Evolutionary conservation across 2,329 filamentous ascomycete species (phyloP).

Genomic region (Aspergillus ruber): DNA sequence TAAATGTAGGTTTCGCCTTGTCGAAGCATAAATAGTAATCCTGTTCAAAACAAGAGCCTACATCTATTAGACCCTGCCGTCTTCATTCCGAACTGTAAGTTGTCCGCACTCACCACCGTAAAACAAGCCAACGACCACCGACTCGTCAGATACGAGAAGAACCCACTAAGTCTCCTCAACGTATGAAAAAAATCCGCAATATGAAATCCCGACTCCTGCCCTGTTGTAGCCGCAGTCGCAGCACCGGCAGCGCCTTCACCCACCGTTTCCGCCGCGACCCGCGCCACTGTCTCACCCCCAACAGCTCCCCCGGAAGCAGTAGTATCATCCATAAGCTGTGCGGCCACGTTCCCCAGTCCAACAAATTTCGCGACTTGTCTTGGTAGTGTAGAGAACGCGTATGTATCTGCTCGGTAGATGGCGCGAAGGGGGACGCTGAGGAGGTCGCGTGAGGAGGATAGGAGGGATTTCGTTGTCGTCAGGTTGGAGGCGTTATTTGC

Average conservation of each 20-base stretch:
- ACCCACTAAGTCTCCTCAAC: slow-evolving; percentile 67
- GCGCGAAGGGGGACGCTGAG: slow-evolving; percentile 32
- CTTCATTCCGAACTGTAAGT: neutral
- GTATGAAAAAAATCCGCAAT: slow-evolving; percentile 44
- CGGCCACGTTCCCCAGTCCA: slow-evolving; percentile 21
- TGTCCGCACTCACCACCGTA: slow-evolving; percentile 54
- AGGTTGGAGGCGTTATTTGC: slow-evolving; percentile 16
- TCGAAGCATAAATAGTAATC: slow-evolving; percentile 88
- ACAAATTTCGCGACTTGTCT: slow-evolving; percentile 24
- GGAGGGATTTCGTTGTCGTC: slow-evolving; percentile 13
- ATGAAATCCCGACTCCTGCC: slow-evolving; percentile 28
- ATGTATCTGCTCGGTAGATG: slow-evolving; percentile 29
- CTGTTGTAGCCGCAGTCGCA: slow-evolving; percentile 19
- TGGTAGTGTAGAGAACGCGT: slow-evolving; percentile 30
- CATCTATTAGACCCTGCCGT: slow-evolving; percentile 3
- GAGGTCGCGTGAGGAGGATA: slow-evolving; percentile 25
- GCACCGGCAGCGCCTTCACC: slow-evolving; percentile 28
- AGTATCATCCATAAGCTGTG: slow-evolving; percentile 16
- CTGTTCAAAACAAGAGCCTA: slow-evolving; percentile 80
- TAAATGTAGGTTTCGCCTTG: slow-evolving; percentile 69
- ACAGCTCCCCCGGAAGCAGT: slow-evolving; percentile 13
- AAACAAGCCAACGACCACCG: slow-evolving; percentile 89
- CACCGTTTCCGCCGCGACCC: slow-evolving; percentile 30
- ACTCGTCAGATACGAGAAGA: slow-evolving; percentile 86
- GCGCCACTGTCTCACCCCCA: slow-evolving; percentile 36